Evolutionary conservation across 495 filamentous ascomycete species (phyloP), one percentile per base, ranked within the genome.

Genomic region (Pyronema omphalodes): DNA sequence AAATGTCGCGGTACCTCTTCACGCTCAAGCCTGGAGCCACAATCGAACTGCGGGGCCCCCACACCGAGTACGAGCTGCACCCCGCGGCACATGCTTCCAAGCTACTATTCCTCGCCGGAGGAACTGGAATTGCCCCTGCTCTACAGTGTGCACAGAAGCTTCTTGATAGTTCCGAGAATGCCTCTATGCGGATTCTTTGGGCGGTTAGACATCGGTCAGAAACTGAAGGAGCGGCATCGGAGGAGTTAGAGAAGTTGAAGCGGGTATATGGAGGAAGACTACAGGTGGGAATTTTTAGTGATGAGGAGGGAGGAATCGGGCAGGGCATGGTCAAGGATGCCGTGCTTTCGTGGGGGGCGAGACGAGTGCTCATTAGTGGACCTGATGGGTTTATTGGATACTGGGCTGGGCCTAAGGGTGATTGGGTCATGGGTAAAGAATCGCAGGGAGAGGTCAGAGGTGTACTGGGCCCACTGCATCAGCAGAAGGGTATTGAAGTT

Each of bases 101-200:
- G 36, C 71, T 94, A 1, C 62, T 95, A 2, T 94, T 96, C 66
- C 70, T 95, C 35, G 91, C 89, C 11, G 91, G 88, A 0, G 91
- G 91, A 0, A 98, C 91, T 6, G 91, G 89, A 0, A 91, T 98
- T 65, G 87, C 86, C 18, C 85, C 89, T 0, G 91, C 89, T 35
- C 64, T 95, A 58, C 89, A 96, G 67, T 74, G 80, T 19, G 84
- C 77, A 37, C 68, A 78, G 54, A 74, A 73, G 7, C 60, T 91
- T 3, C 66, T 80, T 51, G 59, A 57, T 58, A 6, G 56, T 52
- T 29, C 59, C 39, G 15, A 46, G 34, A 62, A 23, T 48, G 58
- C 52, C 7, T 67, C 60, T 55, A 74, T 81, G 52, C 73, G 74
- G 55, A 79, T 88, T 33, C 60, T 86, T 0, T 88, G 83, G 83